Conservation (phyloP, 2,329 filamentous ascomycete species). For the Fusarium sp. region DNA sequence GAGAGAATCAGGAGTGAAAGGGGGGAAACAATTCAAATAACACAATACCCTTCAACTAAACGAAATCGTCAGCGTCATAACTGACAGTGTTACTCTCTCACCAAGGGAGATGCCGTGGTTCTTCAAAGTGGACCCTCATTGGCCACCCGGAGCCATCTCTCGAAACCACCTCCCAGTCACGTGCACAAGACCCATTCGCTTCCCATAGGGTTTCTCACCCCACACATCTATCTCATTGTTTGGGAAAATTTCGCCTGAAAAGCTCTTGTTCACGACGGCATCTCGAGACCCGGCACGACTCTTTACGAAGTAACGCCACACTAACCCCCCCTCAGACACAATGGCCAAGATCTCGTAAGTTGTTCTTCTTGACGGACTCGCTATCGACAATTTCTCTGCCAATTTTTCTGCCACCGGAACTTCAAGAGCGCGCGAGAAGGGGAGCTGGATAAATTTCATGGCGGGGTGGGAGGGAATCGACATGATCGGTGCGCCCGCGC, state of each 20-base stretch:
- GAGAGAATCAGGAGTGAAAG: too few relatives aligned
- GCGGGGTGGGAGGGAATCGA: slow-evolving; percentile 28
- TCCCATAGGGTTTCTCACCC: slow-evolving; percentile 56
- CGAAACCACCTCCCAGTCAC: slow-evolving; percentile 42
- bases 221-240: slow-evolving; percentile 47
- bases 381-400: slow-evolving; percentile 30
- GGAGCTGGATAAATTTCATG: slow-evolving; percentile 10
- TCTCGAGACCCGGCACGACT: slow-evolving; percentile 53
- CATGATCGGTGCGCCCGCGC: slow-evolving; percentile 27
- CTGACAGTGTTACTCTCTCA: background rate
- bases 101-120: background rate
- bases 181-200: slow-evolving; percentile 46
- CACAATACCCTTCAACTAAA: background rate
- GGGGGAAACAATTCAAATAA: too few relatives aligned
- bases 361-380: slow-evolving; percentile 13
- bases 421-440: slow-evolving; percentile 17
- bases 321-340: slow-evolving; percentile 61
- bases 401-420: slow-evolving; percentile 19
- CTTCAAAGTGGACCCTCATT: slow-evolving; percentile 3
- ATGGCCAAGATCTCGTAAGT: slow-evolving; percentile 75
- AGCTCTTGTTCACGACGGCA: slow-evolving; percentile 52
- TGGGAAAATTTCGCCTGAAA: slow-evolving; percentile 51
- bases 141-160: slow-evolving; percentile 19
- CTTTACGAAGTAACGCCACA: slow-evolving; percentile 56
- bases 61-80: background rate